Conservation (phyloP, 805 yeast genomes). For the Lipomyces kockii region DNA sequence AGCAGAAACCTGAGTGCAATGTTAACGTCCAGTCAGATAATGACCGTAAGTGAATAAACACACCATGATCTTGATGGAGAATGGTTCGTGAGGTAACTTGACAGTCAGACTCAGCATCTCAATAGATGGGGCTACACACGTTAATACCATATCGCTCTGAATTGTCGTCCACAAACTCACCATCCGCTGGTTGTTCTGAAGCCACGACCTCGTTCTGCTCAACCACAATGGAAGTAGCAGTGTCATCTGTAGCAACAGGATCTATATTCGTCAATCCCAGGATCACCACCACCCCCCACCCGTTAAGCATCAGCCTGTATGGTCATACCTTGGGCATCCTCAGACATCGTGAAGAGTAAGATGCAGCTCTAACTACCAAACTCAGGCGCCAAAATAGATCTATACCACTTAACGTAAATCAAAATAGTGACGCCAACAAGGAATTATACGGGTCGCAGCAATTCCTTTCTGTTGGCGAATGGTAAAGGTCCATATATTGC, state of each 20-base stretch:
- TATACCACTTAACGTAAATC: background rate
- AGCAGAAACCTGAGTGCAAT: conserved; percentile 34
- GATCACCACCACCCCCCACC: background rate
- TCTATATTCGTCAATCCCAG: background rate
- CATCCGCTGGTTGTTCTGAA: background rate
- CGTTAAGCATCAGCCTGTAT: background rate
- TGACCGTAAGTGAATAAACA: background rate
- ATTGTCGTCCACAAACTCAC: background rate
- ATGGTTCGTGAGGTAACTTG: conserved; percentile 36
- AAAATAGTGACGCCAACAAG: background rate
- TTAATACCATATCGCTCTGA: background rate
- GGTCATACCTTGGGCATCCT: background rate
- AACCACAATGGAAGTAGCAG: background rate
- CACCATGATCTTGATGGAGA: conserved; percentile 38
- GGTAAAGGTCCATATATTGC: background rate
- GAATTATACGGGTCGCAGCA: background rate
- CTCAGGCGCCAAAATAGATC: background rate
- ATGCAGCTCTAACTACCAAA: background rate
- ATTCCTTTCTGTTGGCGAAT: background rate
- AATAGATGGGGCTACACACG: background rate
- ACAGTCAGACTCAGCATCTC: conserved; percentile 35
- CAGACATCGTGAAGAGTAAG: background rate
- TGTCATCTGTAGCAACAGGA: background rate
- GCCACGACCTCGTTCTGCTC: background rate
- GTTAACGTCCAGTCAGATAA: background rate